Base-by-base conservation (phyloP, 176 grass and related monocot genomes). In the Thinopyrum elongatum region DNA sequence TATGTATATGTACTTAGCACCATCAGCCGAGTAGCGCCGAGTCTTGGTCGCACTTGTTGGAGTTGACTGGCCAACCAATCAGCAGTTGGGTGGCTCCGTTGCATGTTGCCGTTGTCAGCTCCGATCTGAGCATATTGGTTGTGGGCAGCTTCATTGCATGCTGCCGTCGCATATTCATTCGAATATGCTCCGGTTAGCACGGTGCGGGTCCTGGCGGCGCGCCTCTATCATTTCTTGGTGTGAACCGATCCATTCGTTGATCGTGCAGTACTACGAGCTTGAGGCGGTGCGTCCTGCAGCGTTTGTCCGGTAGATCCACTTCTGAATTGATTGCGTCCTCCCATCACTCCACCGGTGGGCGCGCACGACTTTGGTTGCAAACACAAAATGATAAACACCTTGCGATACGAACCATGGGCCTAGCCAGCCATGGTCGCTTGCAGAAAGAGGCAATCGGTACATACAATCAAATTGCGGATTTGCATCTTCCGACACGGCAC, bases 231-330 rank as follows among this genome's bases (percentile, higher is more conserved):
- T 21, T 16, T 66, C 41, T 66, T 66, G 16, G 28, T 6, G 79
- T 49, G 41, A 29, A 34, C 62, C 28, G 62, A 51, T 42, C 27
- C 63, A 6, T 49, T 33, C 41, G 10, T 49, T 31, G 26, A 57
- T 47, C 51, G 19, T 23, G 22, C n/a, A 16, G 12, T n/a, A 19
- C 5, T 19, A 23, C 29, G 47, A 34, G 51, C 6, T 8, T 8
- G 12, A 46, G 70, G n/a, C 17, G 21, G 73, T 17, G 63, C 29
- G 53, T 53, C n/a, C 21, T 64, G 31, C 57, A 10, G 57, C 6
- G 49, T 17, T 14, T 55, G 76, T 74, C 70, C 57, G 65, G 63
- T 49, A 53, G 87, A 88, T 84, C 80, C 69, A 55, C 64, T 78
- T 17, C n/a, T 3, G 29, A n/a, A 79, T 22, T 53, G 51, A 84